Evolutionary conservation across 345 rosid genomes (phyloP).

Genomic region (Citrus reticulata): DNA sequence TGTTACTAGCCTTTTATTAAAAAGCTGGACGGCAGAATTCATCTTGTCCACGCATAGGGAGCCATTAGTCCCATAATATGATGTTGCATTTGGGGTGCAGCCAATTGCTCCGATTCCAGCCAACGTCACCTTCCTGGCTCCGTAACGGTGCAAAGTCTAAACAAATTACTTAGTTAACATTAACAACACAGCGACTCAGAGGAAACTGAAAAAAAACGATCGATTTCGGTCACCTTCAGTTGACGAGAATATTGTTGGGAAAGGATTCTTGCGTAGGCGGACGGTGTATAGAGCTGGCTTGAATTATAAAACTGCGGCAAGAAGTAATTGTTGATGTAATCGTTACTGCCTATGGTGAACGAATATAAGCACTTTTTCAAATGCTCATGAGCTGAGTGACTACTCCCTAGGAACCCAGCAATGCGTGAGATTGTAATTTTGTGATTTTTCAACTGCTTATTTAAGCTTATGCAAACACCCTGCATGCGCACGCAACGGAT

Average conservation of each 20-base stretch:
- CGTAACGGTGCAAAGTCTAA: slow-evolving; percentile 48
- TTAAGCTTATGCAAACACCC: slow-evolving; percentile 48
- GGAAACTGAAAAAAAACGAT: not conserved
- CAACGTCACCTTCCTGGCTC: slow-evolving; percentile 61
- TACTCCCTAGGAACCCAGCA: not conserved
- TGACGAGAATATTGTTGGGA: slow-evolving; percentile 13
- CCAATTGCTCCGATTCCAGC: slow-evolving; percentile 63
- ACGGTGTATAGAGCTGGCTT: slow-evolving; percentile 5
- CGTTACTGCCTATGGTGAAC: slow-evolving; percentile 37
- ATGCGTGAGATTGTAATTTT: slow-evolving; percentile 6
- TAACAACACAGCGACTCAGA: not conserved
- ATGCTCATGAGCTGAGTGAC: not conserved
- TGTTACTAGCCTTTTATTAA: slow-evolving; percentile 47
- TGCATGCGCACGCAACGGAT: slow-evolving; percentile 1
- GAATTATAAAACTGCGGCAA: slow-evolving; percentile 12
- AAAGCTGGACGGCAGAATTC: slow-evolving; percentile 44
- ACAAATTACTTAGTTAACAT: not conserved
- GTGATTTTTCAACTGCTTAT: slow-evolving; percentile 37
- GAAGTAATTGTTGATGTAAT: slow-evolving; percentile 44
- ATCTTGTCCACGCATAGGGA: slow-evolving; percentile 38
- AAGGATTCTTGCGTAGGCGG: slow-evolving; percentile 24
- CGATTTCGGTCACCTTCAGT: slow-evolving; percentile 18
- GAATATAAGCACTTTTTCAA: slow-evolving; percentile 34
- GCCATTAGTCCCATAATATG: slow-evolving; percentile 27
- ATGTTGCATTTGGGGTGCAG: slow-evolving; percentile 59